Base-by-base conservation (phyloP, 1,284 basidiomycete species). In the Trichosporon sp. region DNA sequence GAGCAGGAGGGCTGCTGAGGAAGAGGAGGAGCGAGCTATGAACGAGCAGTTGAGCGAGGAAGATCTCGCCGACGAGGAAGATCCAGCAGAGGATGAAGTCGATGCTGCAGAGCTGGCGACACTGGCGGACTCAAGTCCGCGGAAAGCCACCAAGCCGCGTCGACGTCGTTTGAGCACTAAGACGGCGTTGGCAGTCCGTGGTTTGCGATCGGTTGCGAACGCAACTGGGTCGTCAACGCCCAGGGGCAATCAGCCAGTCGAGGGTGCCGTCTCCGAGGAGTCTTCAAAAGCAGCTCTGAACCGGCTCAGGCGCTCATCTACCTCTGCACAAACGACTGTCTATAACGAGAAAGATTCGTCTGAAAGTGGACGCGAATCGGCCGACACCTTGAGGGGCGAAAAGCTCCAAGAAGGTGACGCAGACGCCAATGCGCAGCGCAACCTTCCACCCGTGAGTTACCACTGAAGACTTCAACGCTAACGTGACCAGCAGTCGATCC, bases 1-100 rank as follows among this genome's bases (percentile, higher is more conserved):
- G 21, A 84, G 85, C 71, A 74, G 85, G 26, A 77, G 85, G 31
- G 84, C 85, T 31, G 84, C 86, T 67, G 85, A 86, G 66, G 84
- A 85, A 69, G 83, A 83, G 35, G 83, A 84, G 74, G 83, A 83
- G 72, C 74, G 84, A 16, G 77, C 78, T 67, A 77, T 84, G 76
- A 84, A 84, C 70, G 78, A 78, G 63, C 74, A 80, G 37, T 75
- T 83, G 16, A 81, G 77, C 38, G 78, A 75, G 43, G 79, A 81
- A 40, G 80, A 81, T n/a, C 74, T 75, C 38, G 80, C 79, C 19
- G 79, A 77, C 3, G 79, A 78, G 14, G 77, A 80, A 2, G 77
- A 76, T 2, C 76, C 75, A 12, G 74, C 70, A 21, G 73, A 77
- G 43, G 71, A 73, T 21, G 71, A 75, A 5, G 72, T 75, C 11